Conservation (phyloP, 2,329 filamentous ascomycete species). For the Trichoderma sp. region DNA sequence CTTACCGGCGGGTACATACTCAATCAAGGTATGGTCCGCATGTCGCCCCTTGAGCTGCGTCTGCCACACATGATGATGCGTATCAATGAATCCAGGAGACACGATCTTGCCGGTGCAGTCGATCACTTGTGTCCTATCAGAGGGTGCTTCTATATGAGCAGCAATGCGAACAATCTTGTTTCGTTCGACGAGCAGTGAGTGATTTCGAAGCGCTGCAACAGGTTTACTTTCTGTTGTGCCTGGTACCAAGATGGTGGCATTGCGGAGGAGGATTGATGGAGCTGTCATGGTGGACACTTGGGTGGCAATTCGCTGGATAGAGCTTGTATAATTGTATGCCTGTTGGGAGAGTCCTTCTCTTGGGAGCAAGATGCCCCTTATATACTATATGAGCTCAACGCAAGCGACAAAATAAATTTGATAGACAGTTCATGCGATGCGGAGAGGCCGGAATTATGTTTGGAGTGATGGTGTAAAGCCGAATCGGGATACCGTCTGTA, state of each 20-base stretch:
- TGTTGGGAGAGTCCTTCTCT: neutral
- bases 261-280: slow-evolving; percentile 5
- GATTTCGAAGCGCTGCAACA: neutral
- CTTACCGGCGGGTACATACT: slow-evolving; percentile 11
- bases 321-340: neutral
- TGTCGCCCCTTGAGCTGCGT: slow-evolving; percentile 31
- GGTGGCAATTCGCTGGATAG: neutral
- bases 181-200: neutral
- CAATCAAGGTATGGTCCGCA: slow-evolving; percentile 5
- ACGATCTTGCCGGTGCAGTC: slow-evolving; percentile 44
- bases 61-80: slow-evolving; percentile 50
- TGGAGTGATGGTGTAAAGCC: neutral
- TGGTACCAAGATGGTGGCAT: slow-evolving; percentile 2
- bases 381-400: neutral
- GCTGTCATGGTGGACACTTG: neutral
- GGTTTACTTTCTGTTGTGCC: neutral
- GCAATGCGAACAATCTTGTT: slow-evolving; percentile 13
- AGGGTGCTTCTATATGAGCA: neutral
- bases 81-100: slow-evolving; percentile 46
- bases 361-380: neutral
- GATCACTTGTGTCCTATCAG: neutral
- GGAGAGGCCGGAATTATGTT: slow-evolving; percentile 1
- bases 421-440: too few species aligned
- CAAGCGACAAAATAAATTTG: neutral
- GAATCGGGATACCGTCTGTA: neutral